A percentile compares a stretch with the other conserved stretches of the same genome.
These are phyloP conservation scores for Gossypium anomalum DNA, from an alignment of 345 rosid genomes.

Conservation along the genomic window DNA sequence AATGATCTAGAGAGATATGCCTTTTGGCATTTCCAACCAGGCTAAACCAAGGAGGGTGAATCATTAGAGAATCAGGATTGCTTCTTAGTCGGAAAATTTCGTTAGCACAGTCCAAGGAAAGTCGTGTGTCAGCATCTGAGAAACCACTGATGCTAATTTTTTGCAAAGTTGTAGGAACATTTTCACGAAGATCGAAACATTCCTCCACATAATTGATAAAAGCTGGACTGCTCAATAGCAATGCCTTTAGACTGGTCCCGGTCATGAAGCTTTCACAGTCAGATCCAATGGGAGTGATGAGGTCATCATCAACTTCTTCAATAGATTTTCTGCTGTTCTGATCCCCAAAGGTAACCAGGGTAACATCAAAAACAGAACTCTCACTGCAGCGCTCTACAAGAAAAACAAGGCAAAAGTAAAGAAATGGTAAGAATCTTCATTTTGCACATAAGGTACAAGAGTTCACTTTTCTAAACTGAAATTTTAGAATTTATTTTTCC, in stretches of 20 bases:
- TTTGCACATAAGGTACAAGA: background rate
- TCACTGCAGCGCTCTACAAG: background rate
- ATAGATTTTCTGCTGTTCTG: slow-evolving; percentile 2
- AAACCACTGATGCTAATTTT: slow-evolving; percentile 8
- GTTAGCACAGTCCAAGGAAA: slow-evolving; percentile 56
- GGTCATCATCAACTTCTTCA: slow-evolving; percentile 12
- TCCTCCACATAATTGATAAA: slow-evolving; percentile 46
- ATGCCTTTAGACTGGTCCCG: slow-evolving; percentile 28
- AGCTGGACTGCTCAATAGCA: slow-evolving; percentile 40
- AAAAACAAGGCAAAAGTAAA: background rate
- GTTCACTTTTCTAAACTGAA: background rate
- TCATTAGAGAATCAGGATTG: slow-evolving; percentile 30
- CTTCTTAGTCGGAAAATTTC: slow-evolving; percentile 54
- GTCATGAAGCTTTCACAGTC: slow-evolving; percentile 18
- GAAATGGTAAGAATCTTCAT: background rate
- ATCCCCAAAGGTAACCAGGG: slow-evolving; percentile 13
- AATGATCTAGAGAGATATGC: slow-evolving; percentile 36
- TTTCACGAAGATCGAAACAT: slow-evolving; percentile 38
- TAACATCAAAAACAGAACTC: background rate
- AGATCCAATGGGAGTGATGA: background rate
- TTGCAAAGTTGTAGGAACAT: slow-evolving; percentile 15
- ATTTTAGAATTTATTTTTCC: background rate
- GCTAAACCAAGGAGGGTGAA: slow-evolving; percentile 20
- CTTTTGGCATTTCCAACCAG: slow-evolving; percentile 22
- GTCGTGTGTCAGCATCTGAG: slow-evolving; percentile 26